Conservation (phyloP, 176 grass and related monocot species). For the Luzula sylvatica region DNA sequence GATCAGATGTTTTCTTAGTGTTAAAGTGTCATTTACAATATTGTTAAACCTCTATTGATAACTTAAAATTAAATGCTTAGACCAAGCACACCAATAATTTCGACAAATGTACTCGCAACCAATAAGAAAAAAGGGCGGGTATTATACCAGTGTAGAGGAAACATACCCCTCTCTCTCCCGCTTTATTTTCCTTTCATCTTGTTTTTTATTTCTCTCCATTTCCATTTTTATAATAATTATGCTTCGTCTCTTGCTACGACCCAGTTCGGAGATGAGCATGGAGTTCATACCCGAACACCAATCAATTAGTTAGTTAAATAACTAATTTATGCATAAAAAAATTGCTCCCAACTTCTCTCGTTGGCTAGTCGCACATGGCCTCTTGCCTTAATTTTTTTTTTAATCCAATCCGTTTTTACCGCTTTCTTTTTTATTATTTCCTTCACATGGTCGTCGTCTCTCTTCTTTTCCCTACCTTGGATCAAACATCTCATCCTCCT, state of each 20-base stretch:
- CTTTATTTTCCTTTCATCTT: neutral
- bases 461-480: conserved; percentile 29
- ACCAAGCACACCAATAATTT: too few species aligned
- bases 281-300: neutral
- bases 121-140: conserved; percentile 18
- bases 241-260: neutral
- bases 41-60: too few species aligned
- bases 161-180: neutral
- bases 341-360: conserved; percentile 20
- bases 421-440: conserved; percentile 51
- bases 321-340: neutral
- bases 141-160: conserved; percentile 1
- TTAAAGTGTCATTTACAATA: too few species aligned
- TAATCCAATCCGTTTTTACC: conserved; percentile 41
- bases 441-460: conserved; percentile 49
- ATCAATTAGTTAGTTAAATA: conserved; percentile 6
- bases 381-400: conserved; percentile 27
- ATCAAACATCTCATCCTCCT: conserved; percentile 40
- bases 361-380: conserved; percentile 34
- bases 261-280: neutral
- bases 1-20: too few species aligned
- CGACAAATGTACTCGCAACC: neutral
- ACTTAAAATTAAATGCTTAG: too few species aligned
- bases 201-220: neutral
- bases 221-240: conserved; percentile 4